These are phyloP conservation scores for Wallemia hederae DNA, from an alignment of 1,284 basidiomycete species.

Conservation along the genomic window DNA sequence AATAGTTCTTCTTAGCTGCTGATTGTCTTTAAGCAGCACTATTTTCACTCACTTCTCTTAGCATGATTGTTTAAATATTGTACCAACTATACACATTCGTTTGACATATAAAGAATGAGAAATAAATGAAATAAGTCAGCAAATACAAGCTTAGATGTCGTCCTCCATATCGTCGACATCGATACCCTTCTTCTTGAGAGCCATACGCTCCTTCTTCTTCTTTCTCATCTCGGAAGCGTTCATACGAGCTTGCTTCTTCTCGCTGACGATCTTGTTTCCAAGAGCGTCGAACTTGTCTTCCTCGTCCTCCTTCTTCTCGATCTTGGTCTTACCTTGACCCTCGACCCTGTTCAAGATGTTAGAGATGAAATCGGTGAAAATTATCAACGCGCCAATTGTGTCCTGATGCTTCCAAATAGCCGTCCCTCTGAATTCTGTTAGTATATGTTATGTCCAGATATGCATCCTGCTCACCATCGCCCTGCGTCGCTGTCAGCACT, in stretches of 20 bases:
- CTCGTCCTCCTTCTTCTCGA: conserved; percentile 63
- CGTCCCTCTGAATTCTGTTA: conserved; percentile 22
- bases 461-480: too few species aligned
- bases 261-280: conserved; percentile 71
- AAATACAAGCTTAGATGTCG: neutral
- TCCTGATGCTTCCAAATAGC: conserved; percentile 69
- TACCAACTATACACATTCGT: too few species aligned
- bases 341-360: conserved; percentile 28
- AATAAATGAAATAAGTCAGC: neutral
- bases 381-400: conserved; percentile 41
- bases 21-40: too few species aligned
- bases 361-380: neutral
- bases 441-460: too few species aligned
- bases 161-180: conserved; percentile 16
- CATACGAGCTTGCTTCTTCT: conserved; percentile 42
- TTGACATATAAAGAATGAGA: neutral
- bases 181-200: conserved; percentile 51
- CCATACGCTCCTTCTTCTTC: conserved; percentile 81
- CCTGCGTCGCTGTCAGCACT: neutral
- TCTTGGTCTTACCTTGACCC: conserved; percentile 53
- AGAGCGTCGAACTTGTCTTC: conserved; percentile 74
- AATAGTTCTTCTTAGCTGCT: too few species aligned
- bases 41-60: too few species aligned
- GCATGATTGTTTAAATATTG: too few species aligned
- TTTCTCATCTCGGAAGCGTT: conserved; percentile 54